phyloP scores from a whole-genome alignment of 2,329 filamentous ascomycete genomes.

The Fusarium paranaense region DNA sequence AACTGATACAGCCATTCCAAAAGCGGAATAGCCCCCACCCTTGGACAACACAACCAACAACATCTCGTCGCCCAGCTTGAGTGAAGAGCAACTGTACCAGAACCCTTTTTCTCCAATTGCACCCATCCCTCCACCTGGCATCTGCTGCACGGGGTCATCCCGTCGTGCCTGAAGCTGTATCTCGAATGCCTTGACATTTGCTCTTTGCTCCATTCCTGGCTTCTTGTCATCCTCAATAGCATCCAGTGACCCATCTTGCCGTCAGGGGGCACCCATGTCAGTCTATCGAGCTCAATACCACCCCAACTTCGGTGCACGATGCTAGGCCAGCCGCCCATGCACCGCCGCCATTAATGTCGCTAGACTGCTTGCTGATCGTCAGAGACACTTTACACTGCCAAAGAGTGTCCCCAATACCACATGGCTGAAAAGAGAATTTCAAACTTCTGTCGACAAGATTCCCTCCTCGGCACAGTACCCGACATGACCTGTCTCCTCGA shows the following conservation, averaged over 20 bases:
- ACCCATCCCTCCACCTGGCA: neutral
- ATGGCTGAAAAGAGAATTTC: neutral
- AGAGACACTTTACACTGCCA: neutral
- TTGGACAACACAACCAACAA: constrained; percentile 1
- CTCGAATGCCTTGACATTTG: neutral
- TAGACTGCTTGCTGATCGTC: neutral
- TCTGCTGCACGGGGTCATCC: neutral
- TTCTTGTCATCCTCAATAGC: neutral
- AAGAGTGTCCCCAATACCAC: neutral
- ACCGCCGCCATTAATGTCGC: neutral
- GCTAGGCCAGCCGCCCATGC: neutral
- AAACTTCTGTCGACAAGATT: neutral
- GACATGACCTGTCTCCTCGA: neutral
- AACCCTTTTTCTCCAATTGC: neutral
- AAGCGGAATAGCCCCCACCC: neutral
- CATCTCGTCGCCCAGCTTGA: neutral
- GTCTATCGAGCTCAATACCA: neutral
- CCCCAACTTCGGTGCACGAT: constrained; percentile 1
- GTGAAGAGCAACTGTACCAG: neutral
- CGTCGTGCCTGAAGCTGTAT: neutral
- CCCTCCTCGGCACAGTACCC: neutral
- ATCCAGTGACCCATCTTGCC: neutral
- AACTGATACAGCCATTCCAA: neutral
- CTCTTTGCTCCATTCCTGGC: neutral
- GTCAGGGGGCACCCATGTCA: constrained; percentile 9